Base-by-base conservation (phyloP, 768 basidiomycete genomes). In the Phlebiopsis flavidoalba region DNA sequence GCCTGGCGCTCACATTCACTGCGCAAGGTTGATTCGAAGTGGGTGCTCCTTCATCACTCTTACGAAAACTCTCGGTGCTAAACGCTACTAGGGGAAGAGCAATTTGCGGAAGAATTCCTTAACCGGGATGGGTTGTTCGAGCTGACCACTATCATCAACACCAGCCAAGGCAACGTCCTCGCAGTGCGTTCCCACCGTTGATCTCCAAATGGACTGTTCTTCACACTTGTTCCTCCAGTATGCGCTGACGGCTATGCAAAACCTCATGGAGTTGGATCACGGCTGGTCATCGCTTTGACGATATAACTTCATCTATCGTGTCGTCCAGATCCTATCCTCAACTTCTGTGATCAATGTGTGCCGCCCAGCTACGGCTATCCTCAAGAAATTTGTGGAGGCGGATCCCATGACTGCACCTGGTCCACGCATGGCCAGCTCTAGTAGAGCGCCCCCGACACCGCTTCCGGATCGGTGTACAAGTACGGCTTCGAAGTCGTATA, bases 351-450 rank as follows among this genome's bases (percentile, higher is more conserved):
- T 95, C 77, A 97, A 97, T 63, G 91, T 95, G 60, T 92, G 91
- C 67, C 87, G 93, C 5, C 95, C 94, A 36, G 94, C 93, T 1
- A 94, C 91, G 47, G 86, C 90, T 36, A 95, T 96, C 58, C 79
- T 95, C 63, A 92, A 93, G 74, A 89, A 88, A 64, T 83, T 96
- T 21, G 93, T 94, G 14, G 92, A 94, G 71, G 92, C 92, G 8
- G 90, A 92, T 67, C 88, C 92, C 17, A 74, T 80, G 65, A 86
- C 77, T 61, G 83, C 84, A 17, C 83, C 89, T 1, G 85, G 84
- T 17, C 77, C 82, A 1, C 70, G 81, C 51, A 62, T 78, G 45
- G 79, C 86, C 12, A 82, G 86, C 67, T 85, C 88, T 21, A 90
- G 88, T 67, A 79, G 77, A 64, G 71, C 71, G 46, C 79, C 79